phyloP scores from a whole-genome alignment of 495 filamentous ascomycete genomes.

The Aspergillus avenaceus region DNA sequence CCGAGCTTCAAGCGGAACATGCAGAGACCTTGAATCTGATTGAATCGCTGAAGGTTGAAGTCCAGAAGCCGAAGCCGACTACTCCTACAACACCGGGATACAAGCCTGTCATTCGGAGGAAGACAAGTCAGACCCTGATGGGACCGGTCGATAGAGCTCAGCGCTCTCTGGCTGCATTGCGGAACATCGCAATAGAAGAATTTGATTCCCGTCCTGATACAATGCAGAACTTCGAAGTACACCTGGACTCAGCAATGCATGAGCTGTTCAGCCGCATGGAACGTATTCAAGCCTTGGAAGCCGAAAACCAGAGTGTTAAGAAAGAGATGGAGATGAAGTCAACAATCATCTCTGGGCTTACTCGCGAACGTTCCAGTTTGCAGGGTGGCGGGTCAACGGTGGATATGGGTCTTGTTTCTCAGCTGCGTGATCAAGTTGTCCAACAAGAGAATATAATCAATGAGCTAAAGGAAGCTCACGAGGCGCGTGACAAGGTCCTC shows the following conservation, averaged over 20 bases:
- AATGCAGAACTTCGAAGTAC: slow-evolving; percentile 89
- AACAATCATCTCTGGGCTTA: slow-evolving; percentile 89
- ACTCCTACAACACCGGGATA: slow-evolving; percentile 59
- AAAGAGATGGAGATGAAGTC: slow-evolving; percentile 96
- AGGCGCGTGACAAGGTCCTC: slow-evolving; percentile 69
- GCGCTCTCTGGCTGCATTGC: slow-evolving; percentile 82
- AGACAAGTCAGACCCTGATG: slow-evolving; percentile 89
- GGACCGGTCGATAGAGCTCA: slow-evolving; percentile 82
- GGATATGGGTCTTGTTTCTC: slow-evolving; percentile 88
- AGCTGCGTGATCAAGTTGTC: slow-evolving; percentile 80
- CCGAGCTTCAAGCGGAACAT: slow-evolving; percentile 75
- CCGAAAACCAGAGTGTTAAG: slow-evolving; percentile 75
- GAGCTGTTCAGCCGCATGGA: slow-evolving; percentile 85
- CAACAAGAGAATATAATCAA: slow-evolving; percentile 79
- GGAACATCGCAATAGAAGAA: slow-evolving; percentile 80
- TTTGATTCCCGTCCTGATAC: slow-evolving; percentile 77
- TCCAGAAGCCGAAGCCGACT: slow-evolving; percentile 69
- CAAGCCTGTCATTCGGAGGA: slow-evolving; percentile 71
- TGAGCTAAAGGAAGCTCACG: slow-evolving; percentile 67
- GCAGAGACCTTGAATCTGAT: slow-evolving; percentile 77
- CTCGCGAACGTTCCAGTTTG: slow-evolving; percentile 84
- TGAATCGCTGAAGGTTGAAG: slow-evolving; percentile 81
- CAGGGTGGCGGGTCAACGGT: slow-evolving; percentile 73
- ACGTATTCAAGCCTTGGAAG: slow-evolving; percentile 82
- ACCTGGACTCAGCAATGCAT: slow-evolving; percentile 88